Evolutionary conservation across 2,329 filamentous ascomycete genomes (phyloP).

Genomic region (Ophiocordyceps sinensis): DNA sequence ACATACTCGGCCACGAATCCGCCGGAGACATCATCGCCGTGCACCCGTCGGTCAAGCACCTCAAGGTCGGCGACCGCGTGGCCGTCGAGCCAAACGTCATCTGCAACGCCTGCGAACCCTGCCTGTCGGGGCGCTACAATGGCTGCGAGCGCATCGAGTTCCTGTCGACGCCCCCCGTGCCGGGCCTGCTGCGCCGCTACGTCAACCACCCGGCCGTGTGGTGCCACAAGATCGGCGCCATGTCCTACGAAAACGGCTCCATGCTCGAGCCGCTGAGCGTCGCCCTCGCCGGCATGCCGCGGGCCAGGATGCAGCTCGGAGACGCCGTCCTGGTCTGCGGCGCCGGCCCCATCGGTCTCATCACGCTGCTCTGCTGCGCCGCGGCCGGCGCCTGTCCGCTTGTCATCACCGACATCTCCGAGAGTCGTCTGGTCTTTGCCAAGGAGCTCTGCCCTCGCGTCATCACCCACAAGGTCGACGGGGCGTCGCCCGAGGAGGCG

Average conservation of each 20-base stretch:
- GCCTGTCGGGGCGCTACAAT: conserved; percentile 86
- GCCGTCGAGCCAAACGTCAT: conserved; percentile 91
- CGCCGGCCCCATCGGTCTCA: conserved; percentile 84
- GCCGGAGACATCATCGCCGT: conserved; percentile 71
- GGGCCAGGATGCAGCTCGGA: conserved; percentile 66
- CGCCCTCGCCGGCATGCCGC: conserved; percentile 74
- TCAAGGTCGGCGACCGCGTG: conserved; percentile 79
- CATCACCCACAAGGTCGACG: conserved; percentile 65
- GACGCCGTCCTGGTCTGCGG: conserved; percentile 84
- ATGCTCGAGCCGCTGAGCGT: conserved; percentile 85
- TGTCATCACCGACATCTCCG: conserved; percentile 89
- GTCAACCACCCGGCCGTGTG: conserved; percentile 88
- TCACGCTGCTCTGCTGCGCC: conserved; percentile 69
- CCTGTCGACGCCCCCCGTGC: conserved; percentile 78
- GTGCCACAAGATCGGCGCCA: conserved; percentile 91
- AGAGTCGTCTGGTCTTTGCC: conserved; percentile 71
- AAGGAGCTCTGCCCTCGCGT: conserved; percentile 69
- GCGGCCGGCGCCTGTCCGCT: conserved; percentile 84
- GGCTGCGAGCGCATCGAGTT: conserved; percentile 79
- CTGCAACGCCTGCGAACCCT: conserved; percentile 81
- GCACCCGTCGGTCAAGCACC: conserved; percentile 61
- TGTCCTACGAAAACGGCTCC: conserved; percentile 84
- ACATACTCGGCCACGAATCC: conserved; percentile 91
- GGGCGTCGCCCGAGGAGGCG: conserved; percentile 52
- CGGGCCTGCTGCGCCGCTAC: conserved; percentile 77